These are phyloP conservation scores for Tetrapisispora iriomotensis DNA, from an alignment of 805 yeast species.

Conservation along the genomic window DNA sequence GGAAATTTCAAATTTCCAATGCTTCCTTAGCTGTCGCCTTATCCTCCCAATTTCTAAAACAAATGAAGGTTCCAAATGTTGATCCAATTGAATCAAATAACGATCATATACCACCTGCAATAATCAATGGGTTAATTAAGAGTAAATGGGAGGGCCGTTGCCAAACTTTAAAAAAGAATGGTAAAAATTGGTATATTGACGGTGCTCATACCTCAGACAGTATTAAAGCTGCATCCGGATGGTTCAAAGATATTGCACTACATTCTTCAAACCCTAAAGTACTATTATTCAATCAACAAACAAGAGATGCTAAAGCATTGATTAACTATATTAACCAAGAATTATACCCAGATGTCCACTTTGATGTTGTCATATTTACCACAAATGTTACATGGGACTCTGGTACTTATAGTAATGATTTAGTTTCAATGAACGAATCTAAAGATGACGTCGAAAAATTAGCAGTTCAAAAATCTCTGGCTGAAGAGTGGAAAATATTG, in stretches of 20 bases:
- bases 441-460: slow-evolving; percentile 70
- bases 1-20: slow-evolving; percentile 73
- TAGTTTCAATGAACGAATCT: slow-evolving; percentile 78
- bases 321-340: slow-evolving; percentile 43
- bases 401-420: slow-evolving; percentile 70
- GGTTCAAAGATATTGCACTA: slow-evolving; percentile 45
- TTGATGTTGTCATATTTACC: slow-evolving; percentile 75
- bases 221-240: slow-evolving; percentile 64
- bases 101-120: slow-evolving; percentile 33
- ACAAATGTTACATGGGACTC: slow-evolving; percentile 88
- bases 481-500: slow-evolving; percentile 55
- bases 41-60: slow-evolving; percentile 48
- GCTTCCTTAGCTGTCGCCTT: slow-evolving; percentile 81
- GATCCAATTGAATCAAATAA: not conserved
- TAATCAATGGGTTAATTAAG: slow-evolving; percentile 47
- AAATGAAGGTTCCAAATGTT: slow-evolving; percentile 34
- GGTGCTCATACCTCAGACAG: slow-evolving; percentile 96
- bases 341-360: slow-evolving; percentile 35
- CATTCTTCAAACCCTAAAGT: slow-evolving; percentile 30
- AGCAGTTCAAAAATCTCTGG: slow-evolving; percentile 67
- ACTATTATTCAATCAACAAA: slow-evolving; percentile 87
- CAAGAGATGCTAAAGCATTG: slow-evolving; percentile 68
- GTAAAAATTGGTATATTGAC: slow-evolving; percentile 71
- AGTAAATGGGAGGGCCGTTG: slow-evolving; percentile 96
- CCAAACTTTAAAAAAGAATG: slow-evolving; percentile 47